Conservation (phyloP, 2,329 filamentous ascomycete genomes). For the Plectosphaerella cucumerina region DNA sequence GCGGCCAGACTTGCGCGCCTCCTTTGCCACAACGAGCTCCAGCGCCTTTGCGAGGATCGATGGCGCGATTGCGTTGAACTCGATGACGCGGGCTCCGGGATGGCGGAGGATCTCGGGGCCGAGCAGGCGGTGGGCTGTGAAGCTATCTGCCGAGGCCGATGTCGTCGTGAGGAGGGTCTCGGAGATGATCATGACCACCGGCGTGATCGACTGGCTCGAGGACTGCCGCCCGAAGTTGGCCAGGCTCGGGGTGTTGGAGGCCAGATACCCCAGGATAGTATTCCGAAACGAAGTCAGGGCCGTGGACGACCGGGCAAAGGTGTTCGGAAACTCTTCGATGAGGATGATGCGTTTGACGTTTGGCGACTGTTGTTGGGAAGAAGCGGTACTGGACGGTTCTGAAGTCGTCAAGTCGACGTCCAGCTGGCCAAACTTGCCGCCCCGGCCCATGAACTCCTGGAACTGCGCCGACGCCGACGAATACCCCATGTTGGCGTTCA, state of each 20-base stretch:
- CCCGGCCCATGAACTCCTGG: conserved; percentile 82
- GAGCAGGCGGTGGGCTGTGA: conserved; percentile 85
- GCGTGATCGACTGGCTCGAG: conserved; percentile 49
- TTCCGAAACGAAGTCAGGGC: conserved; percentile 68
- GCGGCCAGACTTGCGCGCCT: conserved; percentile 73
- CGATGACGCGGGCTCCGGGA: conserved; percentile 72
- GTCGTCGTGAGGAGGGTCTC: conserved; percentile 85
- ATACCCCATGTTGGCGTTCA: conserved; percentile 55
- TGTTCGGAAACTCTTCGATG: conserved; percentile 79
- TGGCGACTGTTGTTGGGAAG: conserved; percentile 18
- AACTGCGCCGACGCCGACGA: conserved; percentile 76
- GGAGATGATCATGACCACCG: conserved; percentile 85
- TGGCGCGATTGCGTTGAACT: conserved; percentile 89
- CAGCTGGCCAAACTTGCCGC: conserved; percentile 74
- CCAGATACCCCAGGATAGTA: conserved; percentile 71
- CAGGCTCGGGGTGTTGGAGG: conserved; percentile 58
- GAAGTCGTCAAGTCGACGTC: conserved; percentile 33
- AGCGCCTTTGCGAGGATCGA: conserved; percentile 83
- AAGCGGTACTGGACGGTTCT: conserved; percentile 13
- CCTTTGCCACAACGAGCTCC: conserved; percentile 77
- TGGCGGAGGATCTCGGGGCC: conserved; percentile 83
- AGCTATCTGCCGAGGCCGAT: conserved; percentile 80
- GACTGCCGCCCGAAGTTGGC: conserved; percentile 39
- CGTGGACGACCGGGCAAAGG: conserved; percentile 62
- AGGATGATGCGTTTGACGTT: conserved; percentile 55